Base-by-base conservation (phyloP, 148 eudicot genomes). In the Fagopyrum homotropicum region DNA sequence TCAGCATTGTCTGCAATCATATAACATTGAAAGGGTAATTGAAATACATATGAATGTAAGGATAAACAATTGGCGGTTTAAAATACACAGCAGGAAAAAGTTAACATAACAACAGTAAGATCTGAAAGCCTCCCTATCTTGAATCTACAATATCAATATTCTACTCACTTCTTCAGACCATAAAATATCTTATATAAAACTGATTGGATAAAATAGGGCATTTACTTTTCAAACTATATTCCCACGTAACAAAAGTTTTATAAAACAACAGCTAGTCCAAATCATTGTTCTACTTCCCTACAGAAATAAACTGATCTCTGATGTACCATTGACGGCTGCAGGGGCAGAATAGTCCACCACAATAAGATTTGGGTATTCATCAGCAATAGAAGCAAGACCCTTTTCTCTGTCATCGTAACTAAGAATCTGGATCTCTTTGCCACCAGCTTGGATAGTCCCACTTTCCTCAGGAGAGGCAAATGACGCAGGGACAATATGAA, bases 261-360 rank as follows among this genome's bases (percentile, higher is more conserved):
- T 12, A 49, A 49, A 10, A 12, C 12, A 49, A 63, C 4, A 63
- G 69, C 5, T 17, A 35, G 40, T 17, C 5, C 71, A 40, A 40
- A 14, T 66, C 46, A 9, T 66, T 9, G 71, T 17, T 43, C 6
- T 12, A n/a, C 46, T 40, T 66, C 43, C 16, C 5, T 30, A 57
- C n/a, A 11, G 22, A 7, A 0, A 57, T 57, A 57, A 57, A 19
- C 30, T 29, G 10, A 69, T 63, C 52, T 59, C 40, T 6, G 15
- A 45, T 50, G 77, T 86, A 93, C 98, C 98, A 82, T 91, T 93
- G 8, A 93, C 95, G 35, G 97, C 89, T 80, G 78, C 78, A 64
- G 98, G 98, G 68, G 85, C 88, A 0, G 98, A 89, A 81, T 91
- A 93, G 84, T 93, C 98, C 71, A 93, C 95, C 69, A 93, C 93